Base-by-base conservation (phyloP, 1,284 basidiomycete species). In the Cystobasidium pallidum region DNA sequence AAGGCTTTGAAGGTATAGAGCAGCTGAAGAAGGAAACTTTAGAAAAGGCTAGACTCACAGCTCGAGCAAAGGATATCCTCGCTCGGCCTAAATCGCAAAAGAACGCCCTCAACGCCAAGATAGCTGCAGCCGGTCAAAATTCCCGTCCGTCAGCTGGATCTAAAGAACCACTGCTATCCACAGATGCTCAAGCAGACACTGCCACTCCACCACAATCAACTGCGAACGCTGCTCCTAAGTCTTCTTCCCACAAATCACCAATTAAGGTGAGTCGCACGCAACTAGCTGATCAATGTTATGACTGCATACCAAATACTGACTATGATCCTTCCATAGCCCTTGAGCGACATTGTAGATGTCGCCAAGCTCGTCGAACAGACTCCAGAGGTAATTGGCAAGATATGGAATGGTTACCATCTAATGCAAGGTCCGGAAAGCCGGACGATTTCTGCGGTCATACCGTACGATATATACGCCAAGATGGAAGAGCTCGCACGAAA, bases 391-490 rank as follows among this genome's bases (percentile, higher is more conserved):
- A 85, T 97, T 75, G 86, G 87, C 3, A 85, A 88, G 0, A 84
- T 96, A 0, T 96, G 94, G 94, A 90, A 87, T n/a, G 86, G 89
- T 0, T 96, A 93, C 78, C 93, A 96, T 80, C 86, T 87, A 19
- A 87, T 89, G 2, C 87, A 89, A 26, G 87, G 88, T 13, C 84
- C 86, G 17, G 89, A 91, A 0, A 64, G 62, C 47, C 89, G 90
- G 0, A 89, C 92, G 8, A 84, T 96, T 21, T 93, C 89, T 72
- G 93, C 93, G 0, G 84, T 88, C 2, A 84, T 96, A 13, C 88
- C 92, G 0, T 76, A 88, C 54, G 83, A 85, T 4, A 85, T 86
- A n/a, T 95, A 95, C 82, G 79, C 84, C 43, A 85, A 85, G 75
- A 90, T 97, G 88, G 78, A 86, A 26, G 77, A 78, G 24, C 81